These are phyloP conservation scores for Platanus orientalis DNA, from an alignment of 164 flowering plant species.

Conservation along the genomic window DNA sequence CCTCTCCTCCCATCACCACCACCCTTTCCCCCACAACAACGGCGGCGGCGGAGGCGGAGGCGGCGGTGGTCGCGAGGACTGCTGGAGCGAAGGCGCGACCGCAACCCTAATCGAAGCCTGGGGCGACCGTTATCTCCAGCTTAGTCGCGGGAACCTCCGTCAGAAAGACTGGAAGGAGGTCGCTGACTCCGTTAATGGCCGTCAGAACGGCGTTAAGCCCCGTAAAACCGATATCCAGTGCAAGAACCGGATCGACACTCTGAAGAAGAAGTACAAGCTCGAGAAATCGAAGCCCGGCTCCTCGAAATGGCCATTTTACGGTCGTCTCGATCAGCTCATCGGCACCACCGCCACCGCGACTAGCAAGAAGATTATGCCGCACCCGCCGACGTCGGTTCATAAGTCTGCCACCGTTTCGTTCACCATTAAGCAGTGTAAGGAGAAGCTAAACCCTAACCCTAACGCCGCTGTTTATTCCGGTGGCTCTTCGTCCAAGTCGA, in stretches of 20 bases:
- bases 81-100: slow-evolving; percentile 81
- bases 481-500: slow-evolving; percentile 17
- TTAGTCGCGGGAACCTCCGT: slow-evolving; percentile 67
- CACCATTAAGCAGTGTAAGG: slow-evolving; percentile 11
- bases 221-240: slow-evolving; percentile 61
- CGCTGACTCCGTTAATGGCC: slow-evolving; percentile 56
- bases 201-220: slow-evolving; percentile 33
- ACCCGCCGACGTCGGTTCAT: slow-evolving; percentile 4
- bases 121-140: slow-evolving; percentile 63
- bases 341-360: slow-evolving; percentile 28
- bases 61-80: slow-evolving; percentile 52
- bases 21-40: slow-evolving; percentile 12
- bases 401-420: slow-evolving; percentile 13
- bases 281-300: slow-evolving; percentile 47
- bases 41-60: slow-evolving; percentile 13
- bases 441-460: slow-evolving; percentile 12
- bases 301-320: slow-evolving; percentile 56
- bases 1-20: neutral
- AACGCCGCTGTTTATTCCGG: slow-evolving; percentile 9
- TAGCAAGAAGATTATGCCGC: slow-evolving; percentile 1
- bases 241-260: slow-evolving; percentile 73
- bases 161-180: slow-evolving; percentile 79
- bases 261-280: slow-evolving; percentile 73
- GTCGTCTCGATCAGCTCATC: slow-evolving; percentile 45
- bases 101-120: slow-evolving; percentile 65